Conservation (phyloP, 2,329 filamentous ascomycete species). For the Fusarium liriodendri region DNA sequence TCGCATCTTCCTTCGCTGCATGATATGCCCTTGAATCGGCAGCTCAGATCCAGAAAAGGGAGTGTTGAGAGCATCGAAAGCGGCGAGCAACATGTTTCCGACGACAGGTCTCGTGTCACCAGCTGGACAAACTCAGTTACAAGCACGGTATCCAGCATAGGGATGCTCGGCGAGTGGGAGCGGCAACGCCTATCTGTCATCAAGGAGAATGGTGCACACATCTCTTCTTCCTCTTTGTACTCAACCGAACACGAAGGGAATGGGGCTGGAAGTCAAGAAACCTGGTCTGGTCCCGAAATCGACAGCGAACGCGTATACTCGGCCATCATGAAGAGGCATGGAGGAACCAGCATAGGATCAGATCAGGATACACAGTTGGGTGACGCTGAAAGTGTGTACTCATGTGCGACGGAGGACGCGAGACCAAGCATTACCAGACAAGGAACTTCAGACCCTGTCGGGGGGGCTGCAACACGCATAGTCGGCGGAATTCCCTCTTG, state of each 20-base stretch:
- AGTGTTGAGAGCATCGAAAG: slow-evolving; percentile 64
- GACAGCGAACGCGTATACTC: slow-evolving; percentile 72
- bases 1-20: slow-evolving; percentile 64
- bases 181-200: slow-evolving; percentile 72
- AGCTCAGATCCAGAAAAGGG: slow-evolving; percentile 63
- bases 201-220: slow-evolving; percentile 62
- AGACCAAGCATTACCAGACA: neutral
- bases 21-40: slow-evolving; percentile 57
- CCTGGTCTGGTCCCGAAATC: slow-evolving; percentile 48
- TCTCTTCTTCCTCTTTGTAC: slow-evolving; percentile 53
- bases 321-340: slow-evolving; percentile 69
- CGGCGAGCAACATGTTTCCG: slow-evolving; percentile 52
- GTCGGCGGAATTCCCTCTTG: slow-evolving; percentile 15
- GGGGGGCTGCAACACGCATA: neutral
- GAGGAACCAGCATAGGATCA: slow-evolving; percentile 55
- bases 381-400: slow-evolving; percentile 64
- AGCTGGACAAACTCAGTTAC: slow-evolving; percentile 77
- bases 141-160: slow-evolving; percentile 62
- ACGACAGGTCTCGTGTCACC: slow-evolving; percentile 73
- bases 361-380: slow-evolving; percentile 51
- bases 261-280: slow-evolving; percentile 37
- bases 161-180: slow-evolving; percentile 56
- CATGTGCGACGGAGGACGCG: slow-evolving; percentile 44
- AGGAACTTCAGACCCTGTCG: neutral
- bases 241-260: slow-evolving; percentile 26